phyloP scores from a whole-genome alignment of 306 rosid genomes.

The Glycine latifolia region DNA sequence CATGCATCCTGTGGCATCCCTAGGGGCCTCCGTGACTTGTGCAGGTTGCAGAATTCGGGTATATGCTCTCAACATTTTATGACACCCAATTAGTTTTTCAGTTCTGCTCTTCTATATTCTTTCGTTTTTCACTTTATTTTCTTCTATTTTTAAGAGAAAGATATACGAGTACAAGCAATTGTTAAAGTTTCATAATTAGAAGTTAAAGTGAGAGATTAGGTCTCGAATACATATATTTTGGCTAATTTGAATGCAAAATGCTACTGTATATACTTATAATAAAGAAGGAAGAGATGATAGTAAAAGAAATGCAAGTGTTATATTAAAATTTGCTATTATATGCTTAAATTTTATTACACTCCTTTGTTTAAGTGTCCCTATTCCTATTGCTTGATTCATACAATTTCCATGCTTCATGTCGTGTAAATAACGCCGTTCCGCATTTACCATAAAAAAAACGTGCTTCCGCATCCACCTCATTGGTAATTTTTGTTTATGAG shows the following conservation, averaged over 20 bases:
- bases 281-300: neutral
- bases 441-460: neutral
- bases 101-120: too few species aligned
- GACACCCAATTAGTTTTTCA: neutral
- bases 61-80: neutral
- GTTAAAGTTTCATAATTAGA: too few species aligned
- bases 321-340: too few species aligned
- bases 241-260: too few species aligned
- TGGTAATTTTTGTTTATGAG: neutral
- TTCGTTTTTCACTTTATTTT: too few species aligned
- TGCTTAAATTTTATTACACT: too few species aligned
- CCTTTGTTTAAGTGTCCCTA: too few species aligned
- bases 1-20: constrained; percentile 9
- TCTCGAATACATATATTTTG: too few species aligned
- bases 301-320: too few species aligned
- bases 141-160: too few species aligned
- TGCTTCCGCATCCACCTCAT: neutral
- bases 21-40: neutral
- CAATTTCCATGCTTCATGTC: neutral
- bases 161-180: neutral
- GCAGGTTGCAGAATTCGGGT: neutral
- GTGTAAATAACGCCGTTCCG: neutral
- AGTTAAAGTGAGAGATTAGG: too few species aligned
- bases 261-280: neutral
- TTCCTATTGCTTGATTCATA: too few species aligned